Evolutionary conservation across 371 early-diverging fungal species (phyloP).

Genomic region (Mortierella sp.): DNA sequence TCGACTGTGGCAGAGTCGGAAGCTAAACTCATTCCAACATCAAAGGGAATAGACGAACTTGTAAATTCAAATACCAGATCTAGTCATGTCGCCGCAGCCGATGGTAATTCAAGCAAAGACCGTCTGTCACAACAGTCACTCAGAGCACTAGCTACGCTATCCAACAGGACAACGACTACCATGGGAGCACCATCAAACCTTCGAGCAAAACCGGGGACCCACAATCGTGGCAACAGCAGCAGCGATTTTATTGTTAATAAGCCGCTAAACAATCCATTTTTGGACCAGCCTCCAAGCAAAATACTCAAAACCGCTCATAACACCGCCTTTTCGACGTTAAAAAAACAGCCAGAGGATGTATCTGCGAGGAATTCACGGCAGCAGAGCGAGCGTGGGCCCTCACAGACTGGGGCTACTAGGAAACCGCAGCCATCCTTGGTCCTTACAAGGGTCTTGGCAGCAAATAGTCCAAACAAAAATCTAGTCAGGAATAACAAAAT

Average conservation of each 20-base stretch:
- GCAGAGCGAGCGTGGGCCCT: background rate
- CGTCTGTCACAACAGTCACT: background rate
- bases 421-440: background rate
- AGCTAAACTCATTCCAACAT: background rate
- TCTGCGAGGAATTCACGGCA: background rate
- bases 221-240: background rate
- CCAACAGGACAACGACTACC: background rate
- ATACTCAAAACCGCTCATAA: background rate
- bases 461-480: conserved; percentile 5
- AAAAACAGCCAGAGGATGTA: background rate
- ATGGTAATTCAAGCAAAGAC: background rate
- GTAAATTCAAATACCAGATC: background rate
- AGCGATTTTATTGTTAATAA: background rate
- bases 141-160: background rate
- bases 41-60: background rate
- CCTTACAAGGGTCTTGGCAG: conserved; percentile 23
- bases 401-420: background rate
- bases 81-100: background rate
- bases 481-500: background rate
- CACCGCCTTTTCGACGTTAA: background rate
- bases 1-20: background rate
- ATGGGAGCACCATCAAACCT: background rate
- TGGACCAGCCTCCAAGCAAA: conserved; percentile 13
- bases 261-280: conserved; percentile 3
- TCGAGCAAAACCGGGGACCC: background rate